A percentile compares a stretch with the other conserved stretches of the same genome.
These are phyloP conservation scores for Ustilago vetiveriae DNA, from an alignment of 1,284 basidiomycete species.

Conservation along the genomic window DNA sequence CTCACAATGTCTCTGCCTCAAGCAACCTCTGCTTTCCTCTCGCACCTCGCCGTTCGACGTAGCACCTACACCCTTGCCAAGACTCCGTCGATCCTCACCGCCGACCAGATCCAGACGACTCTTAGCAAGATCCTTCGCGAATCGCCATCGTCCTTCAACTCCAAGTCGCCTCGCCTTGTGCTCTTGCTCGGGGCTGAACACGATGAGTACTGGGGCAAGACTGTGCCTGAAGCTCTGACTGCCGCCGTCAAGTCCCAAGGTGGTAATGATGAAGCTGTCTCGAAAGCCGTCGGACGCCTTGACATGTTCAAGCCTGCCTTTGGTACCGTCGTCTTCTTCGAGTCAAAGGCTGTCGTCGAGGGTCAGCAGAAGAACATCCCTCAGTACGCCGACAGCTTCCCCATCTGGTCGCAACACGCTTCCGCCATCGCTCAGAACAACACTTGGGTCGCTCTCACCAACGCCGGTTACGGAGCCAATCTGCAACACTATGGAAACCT, in stretches of 20 bases:
- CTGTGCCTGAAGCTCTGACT: constrained; percentile 59
- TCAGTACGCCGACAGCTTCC: constrained; percentile 68
- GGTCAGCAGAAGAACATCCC: constrained; percentile 67
- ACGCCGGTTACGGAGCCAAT: constrained; percentile 69
- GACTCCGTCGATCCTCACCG: constrained; percentile 65
- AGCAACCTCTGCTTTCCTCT: constrained; percentile 38
- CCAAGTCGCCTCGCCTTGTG: constrained; percentile 69
- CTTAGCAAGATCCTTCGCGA: constrained; percentile 69
- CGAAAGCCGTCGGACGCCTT: constrained; percentile 54
- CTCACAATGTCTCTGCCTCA: constrained; percentile 36
- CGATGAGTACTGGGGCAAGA: constrained; percentile 68
- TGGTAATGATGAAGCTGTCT: constrained; percentile 40
- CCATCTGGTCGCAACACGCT: constrained; percentile 54
- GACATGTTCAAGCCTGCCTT: constrained; percentile 68
- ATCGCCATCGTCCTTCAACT: constrained; percentile 69
- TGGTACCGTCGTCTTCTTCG: constrained; percentile 70
- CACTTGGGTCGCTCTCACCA: constrained; percentile 69
- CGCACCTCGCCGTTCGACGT: constrained; percentile 65
- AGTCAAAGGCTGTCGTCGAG: constrained; percentile 49
- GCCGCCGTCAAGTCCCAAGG: constrained; percentile 13
- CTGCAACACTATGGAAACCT: constrained; percentile 67
- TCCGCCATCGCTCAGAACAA: constrained; percentile 68
- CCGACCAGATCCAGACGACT: constrained; percentile 67
- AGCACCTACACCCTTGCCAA: constrained; percentile 69
- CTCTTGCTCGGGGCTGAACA: constrained; percentile 69